Evolutionary conservation across 2,329 filamentous ascomycete genomes (phyloP).

Genomic region (Penicillium sp.): DNA sequence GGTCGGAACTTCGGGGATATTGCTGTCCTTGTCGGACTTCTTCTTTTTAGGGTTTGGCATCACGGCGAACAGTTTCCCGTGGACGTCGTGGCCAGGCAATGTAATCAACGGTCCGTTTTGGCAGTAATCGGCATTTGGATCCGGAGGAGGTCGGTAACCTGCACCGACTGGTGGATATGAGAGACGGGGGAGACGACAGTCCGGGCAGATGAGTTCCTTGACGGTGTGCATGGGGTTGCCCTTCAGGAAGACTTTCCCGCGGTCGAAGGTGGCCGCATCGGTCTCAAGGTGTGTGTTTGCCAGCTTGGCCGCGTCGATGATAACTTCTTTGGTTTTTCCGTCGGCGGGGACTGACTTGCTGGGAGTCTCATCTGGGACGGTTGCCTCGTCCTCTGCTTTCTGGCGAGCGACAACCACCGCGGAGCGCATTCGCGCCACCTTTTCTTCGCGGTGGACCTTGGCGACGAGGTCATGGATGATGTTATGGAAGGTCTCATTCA

Average conservation of each 20-base stretch:
- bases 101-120: constrained; percentile 62
- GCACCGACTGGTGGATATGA: constrained; percentile 60
- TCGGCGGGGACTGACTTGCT: constrained; percentile 36
- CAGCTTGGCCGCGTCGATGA: constrained; percentile 42
- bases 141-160: constrained; percentile 52
- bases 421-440: constrained; percentile 61
- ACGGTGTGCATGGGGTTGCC: constrained; percentile 63
- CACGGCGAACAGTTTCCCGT: constrained; percentile 55
- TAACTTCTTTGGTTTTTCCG: constrained; percentile 34
- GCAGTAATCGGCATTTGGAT: constrained; percentile 61
- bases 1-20: constrained; percentile 41
- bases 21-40: constrained; percentile 36
- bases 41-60: constrained; percentile 54
- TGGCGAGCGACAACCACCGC: constrained; percentile 50
- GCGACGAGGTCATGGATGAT: constrained; percentile 64
- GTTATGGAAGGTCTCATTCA: constrained; percentile 62
- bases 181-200: constrained; percentile 63
- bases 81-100: constrained; percentile 63
- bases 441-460: constrained; percentile 63
- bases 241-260: constrained; percentile 57
- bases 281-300: constrained; percentile 51
- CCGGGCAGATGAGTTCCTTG: constrained; percentile 62
- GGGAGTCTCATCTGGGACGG: constrained; percentile 36
- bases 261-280: constrained; percentile 56
- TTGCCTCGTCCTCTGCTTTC: constrained; percentile 47